These are phyloP conservation scores for Fusarium sp. DNA, from an alignment of 2,329 filamentous ascomycete genomes.

Conservation along the genomic window DNA sequence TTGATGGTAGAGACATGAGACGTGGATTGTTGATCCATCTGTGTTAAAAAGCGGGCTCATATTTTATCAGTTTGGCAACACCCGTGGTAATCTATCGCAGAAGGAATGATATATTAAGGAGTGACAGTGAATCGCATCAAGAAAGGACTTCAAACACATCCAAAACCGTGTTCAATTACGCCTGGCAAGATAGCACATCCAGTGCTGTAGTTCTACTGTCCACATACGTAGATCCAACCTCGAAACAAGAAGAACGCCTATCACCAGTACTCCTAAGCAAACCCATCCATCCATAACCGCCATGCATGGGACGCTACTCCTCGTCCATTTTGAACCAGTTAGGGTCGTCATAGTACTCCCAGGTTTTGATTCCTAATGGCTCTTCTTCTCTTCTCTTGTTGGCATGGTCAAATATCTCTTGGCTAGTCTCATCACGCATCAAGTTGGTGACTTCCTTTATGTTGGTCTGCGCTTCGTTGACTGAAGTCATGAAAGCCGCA, in stretches of 20 bases:
- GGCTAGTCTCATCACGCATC: slow-evolving; percentile 62
- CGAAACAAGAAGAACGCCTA: slow-evolving; percentile 18
- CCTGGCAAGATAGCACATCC: not conserved
- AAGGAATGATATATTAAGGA: not conserved
- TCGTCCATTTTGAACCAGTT: slow-evolving; percentile 64
- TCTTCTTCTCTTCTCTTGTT: slow-evolving; percentile 67
- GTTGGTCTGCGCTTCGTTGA: slow-evolving; percentile 63
- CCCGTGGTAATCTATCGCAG: not conserved
- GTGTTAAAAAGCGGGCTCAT: not conserved
- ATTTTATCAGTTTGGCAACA: not conserved
- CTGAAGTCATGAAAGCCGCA: slow-evolving; percentile 61
- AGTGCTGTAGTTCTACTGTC: not conserved
- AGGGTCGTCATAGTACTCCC: slow-evolving; percentile 70
- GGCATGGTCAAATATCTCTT: slow-evolving; percentile 65
- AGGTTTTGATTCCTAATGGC: slow-evolving; percentile 69
- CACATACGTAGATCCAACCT: not conserved
- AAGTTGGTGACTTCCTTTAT: slow-evolving; percentile 65
- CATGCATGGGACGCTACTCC: slow-evolving; percentile 27
- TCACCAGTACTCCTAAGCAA: not conserved
- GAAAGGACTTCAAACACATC: not conserved
- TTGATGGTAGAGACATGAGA: not conserved
- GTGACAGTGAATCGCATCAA: not conserved
- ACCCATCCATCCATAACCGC: slow-evolving; percentile 19
- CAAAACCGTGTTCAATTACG: not conserved
- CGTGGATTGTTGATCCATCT: not conserved